A percentile compares a stretch with the other conserved stretches of the same genome.
These are phyloP conservation scores for Macadamia tetraphylla DNA, from an alignment of 164 flowering plant genomes.

Conservation along the genomic window DNA sequence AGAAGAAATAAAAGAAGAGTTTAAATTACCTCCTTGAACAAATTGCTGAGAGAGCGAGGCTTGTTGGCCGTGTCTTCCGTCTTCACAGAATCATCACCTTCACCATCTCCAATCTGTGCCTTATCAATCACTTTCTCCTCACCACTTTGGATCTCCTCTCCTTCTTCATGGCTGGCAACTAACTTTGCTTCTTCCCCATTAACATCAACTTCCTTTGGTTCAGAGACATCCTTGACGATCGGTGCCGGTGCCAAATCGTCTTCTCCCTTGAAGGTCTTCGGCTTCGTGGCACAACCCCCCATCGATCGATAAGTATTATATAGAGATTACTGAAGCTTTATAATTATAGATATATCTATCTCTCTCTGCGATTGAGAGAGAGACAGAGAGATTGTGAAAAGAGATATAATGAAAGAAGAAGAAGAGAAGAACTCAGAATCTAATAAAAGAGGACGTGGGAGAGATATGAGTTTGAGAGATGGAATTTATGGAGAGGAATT, in stretches of 20 bases:
- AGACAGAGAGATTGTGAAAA: background rate
- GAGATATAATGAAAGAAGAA: no score
- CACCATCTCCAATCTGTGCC: conserved; percentile 4
- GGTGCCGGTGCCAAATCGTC: conserved; percentile 8
- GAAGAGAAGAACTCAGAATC: no score
- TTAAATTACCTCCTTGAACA: conserved; percentile 28
- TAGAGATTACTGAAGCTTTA: background rate
- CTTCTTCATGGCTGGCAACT: background rate
- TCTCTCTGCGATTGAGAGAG: background rate
- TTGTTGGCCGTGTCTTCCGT: conserved; percentile 14
- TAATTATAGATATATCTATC: background rate
- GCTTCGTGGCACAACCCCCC: conserved; percentile 38
- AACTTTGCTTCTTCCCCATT: no score
- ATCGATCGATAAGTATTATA: background rate
- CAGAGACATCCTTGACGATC: conserved; percentile 9
- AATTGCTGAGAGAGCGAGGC: conserved; percentile 26
- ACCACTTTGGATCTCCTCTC: background rate
- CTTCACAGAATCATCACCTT: conserved; percentile 9
- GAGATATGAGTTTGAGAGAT: background rate
- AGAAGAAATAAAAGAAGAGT: background rate
- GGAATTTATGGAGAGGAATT: background rate
- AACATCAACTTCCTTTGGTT: background rate
- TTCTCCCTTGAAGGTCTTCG: conserved; percentile 20
- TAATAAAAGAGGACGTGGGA: background rate
- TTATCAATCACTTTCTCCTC: background rate